A percentile compares a stretch with the other conserved stretches of the same genome.
Evolutionary conservation across 2,329 filamentous ascomycete species (phyloP).

Genomic region (Xylaria sp.): DNA sequence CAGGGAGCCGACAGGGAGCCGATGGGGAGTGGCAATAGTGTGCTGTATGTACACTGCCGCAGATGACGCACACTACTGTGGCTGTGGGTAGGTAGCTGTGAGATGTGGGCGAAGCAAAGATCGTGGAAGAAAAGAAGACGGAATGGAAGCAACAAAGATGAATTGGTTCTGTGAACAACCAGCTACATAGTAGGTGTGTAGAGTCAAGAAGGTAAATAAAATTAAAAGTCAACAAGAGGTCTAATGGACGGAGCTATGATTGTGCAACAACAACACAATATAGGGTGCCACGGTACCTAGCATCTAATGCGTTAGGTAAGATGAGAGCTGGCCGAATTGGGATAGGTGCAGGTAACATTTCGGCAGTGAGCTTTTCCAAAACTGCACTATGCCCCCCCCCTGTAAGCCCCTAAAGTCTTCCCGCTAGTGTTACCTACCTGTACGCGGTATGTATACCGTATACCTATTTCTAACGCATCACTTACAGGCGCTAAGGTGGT

Average conservation of each 20-base stretch:
- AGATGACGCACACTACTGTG: constrained; percentile 17
- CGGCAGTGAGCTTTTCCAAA: constrained; percentile 23
- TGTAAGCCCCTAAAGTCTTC: neutral
- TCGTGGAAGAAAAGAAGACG: neutral
- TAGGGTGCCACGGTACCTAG: neutral
- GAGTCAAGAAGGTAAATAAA: neutral
- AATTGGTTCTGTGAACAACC: neutral
- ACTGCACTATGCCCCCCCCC: constrained; percentile 15
- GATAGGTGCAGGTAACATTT: constrained; percentile 31
- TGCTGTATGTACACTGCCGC: neutral
- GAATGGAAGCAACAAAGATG: neutral
- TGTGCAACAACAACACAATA: constrained; percentile 1
- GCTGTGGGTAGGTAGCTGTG: neutral
- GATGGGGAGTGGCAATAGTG: constrained; percentile 7
- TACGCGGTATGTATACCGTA: too few relatives aligned
- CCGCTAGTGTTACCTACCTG: neutral
- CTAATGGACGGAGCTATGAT: neutral
- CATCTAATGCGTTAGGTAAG: neutral
- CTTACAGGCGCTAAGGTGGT: constrained; percentile 19
- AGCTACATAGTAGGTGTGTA: neutral
- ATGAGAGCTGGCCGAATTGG: constrained; percentile 23
- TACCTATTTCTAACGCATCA: constrained; percentile 22
- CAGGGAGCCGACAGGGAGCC: constrained; percentile 5
- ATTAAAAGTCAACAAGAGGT: neutral
- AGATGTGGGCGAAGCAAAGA: constrained; percentile 3